Conservation (phyloP, 1,284 basidiomycete species). For the Rugiboletus extremiorientalis region DNA sequence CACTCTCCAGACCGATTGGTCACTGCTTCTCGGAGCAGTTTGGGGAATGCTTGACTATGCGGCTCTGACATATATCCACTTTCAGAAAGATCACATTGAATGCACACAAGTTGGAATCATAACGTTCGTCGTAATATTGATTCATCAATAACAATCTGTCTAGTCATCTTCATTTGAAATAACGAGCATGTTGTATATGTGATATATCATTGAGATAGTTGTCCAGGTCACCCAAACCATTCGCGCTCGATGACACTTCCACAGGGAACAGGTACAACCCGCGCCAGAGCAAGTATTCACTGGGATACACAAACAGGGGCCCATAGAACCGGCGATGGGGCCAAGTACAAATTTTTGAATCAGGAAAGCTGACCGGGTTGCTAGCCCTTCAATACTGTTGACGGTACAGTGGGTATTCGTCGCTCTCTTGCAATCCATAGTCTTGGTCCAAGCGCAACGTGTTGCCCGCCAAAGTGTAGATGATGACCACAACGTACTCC, state of each 20-base stretch:
- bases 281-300: too few relatives aligned
- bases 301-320: neutral
- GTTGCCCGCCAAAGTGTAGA: constrained; percentile 47
- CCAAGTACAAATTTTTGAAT: neutral
- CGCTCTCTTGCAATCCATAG: constrained; percentile 27
- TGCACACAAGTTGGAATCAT: neutral
- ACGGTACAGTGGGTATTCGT: constrained; percentile 33
- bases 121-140: neutral
- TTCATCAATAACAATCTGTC: neutral
- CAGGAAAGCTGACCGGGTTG: neutral
- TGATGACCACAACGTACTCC: constrained; percentile 51
- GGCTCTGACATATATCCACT: constrained; percentile 49
- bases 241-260: neutral
- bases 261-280: neutral
- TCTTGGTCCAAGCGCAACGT: constrained; percentile 35
- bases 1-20: constrained; percentile 46
- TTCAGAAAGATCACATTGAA: too few relatives aligned
- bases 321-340: neutral
- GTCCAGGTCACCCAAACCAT: neutral
- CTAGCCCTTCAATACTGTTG: constrained; percentile 18
- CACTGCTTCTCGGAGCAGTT: constrained; percentile 43
- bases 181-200: neutral
- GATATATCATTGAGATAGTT: neutral
- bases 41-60: constrained; percentile 76
- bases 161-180: neutral